phyloP scores from a whole-genome alignment of 192 early-diverging fungal genomes.

The Chytriomyces sp. region DNA sequence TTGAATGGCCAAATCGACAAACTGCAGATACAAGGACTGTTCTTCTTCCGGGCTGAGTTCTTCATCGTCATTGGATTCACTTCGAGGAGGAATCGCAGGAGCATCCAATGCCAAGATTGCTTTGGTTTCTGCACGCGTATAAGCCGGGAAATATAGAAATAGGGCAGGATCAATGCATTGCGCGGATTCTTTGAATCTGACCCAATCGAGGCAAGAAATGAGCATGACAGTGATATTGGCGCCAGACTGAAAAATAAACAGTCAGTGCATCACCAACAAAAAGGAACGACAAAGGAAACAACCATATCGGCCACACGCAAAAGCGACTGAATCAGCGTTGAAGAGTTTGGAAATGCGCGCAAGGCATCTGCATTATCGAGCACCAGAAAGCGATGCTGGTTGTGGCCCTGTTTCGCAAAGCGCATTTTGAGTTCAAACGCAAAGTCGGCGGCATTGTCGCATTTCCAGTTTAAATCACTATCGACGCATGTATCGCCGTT shows the following conservation, averaged over 20 bases:
- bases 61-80: neutral
- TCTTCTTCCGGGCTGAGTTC: constrained; percentile 52
- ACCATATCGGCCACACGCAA: constrained; percentile 76
- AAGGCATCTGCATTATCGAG: constrained; percentile 84
- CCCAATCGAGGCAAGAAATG: constrained; percentile 75
- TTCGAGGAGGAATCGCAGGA: constrained; percentile 14
- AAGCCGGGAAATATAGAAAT: constrained; percentile 74
- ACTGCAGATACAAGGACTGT: constrained; percentile 68
- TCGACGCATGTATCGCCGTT: neutral
- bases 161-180: constrained; percentile 65
- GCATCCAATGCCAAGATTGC: constrained; percentile 76
- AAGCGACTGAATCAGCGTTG: constrained; percentile 70
- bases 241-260: constrained; percentile 40
- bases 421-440: neutral
- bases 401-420: constrained; percentile 38
- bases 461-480: neutral
- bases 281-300: constrained; percentile 3
- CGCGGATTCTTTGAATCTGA: constrained; percentile 74
- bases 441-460: neutral
- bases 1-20: constrained; percentile 81
- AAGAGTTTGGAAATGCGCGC: constrained; percentile 60
- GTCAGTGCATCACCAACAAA: neutral
- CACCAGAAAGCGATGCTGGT: constrained; percentile 33
- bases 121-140: constrained; percentile 72
- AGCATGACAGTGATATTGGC: constrained; percentile 73